phyloP scores from a whole-genome alignment of 371 early-diverging fungal genomes.

The Mortierella sp. region DNA sequence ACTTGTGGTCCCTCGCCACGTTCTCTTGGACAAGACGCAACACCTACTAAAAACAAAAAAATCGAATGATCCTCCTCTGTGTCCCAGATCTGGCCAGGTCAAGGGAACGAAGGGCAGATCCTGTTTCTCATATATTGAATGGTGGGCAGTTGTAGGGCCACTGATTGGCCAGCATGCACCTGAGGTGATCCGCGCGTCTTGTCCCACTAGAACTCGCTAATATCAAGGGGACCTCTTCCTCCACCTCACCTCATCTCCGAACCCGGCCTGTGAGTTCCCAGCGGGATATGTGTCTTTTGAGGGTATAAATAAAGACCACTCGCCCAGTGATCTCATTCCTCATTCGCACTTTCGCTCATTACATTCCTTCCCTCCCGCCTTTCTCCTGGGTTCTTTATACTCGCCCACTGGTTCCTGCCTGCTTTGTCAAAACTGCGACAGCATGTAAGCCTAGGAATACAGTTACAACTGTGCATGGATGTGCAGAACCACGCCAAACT shows the following conservation, averaged over 20 bases:
- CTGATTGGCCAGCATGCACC: background rate
- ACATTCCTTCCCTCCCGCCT: background rate
- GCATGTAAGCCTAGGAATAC: conserved; percentile 14
- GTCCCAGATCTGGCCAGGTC: background rate
- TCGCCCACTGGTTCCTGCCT: background rate
- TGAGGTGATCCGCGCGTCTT: conserved; percentile 1
- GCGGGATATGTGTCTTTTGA: background rate
- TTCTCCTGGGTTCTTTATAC: background rate
- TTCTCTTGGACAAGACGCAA: background rate
- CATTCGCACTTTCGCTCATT: background rate
- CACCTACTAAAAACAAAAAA: background rate
- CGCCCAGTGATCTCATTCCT: background rate
- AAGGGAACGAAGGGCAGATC: background rate
- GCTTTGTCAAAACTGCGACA: background rate
- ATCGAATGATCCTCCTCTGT: conserved; percentile 6
- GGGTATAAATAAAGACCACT: background rate
- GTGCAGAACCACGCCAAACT: too few species aligned
- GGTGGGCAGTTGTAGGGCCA: background rate
- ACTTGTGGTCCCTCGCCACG: too few species aligned
- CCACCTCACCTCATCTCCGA: background rate
- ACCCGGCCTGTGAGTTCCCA: background rate
- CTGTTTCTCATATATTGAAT: background rate
- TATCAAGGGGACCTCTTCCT: background rate
- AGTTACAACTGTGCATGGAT: too few species aligned
- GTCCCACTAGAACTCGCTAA: background rate